Percentiles rank a stretch among this genome's conserved stretches.
Conservation (phyloP, 768 basidiomycete species). For the Tephrocybe sp. region DNA sequence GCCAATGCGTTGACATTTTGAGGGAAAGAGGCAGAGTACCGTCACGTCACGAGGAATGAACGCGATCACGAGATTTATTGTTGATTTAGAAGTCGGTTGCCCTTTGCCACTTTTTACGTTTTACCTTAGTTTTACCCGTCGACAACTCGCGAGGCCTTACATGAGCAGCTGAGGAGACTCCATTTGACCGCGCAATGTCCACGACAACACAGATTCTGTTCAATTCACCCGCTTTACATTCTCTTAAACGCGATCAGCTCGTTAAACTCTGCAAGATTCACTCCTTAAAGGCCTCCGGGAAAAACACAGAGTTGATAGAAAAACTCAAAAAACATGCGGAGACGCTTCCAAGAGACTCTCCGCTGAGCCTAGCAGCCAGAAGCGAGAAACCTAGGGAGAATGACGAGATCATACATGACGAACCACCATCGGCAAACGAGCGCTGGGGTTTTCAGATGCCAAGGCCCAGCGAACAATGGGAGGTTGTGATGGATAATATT, state of each 20-base stretch:
- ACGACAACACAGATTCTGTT: slow-evolving; percentile 79
- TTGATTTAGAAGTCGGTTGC: not conserved
- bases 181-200: slow-evolving; percentile 43
- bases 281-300: slow-evolving; percentile 75
- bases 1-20: too few relatives aligned
- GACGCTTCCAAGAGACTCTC: slow-evolving; percentile 57
- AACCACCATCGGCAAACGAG: slow-evolving; percentile 11
- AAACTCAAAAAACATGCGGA: slow-evolving; percentile 68
- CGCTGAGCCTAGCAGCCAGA: slow-evolving; percentile 53
- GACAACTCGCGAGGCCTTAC: slow-evolving; percentile 2
- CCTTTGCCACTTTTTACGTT: not conserved
- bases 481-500: slow-evolving; percentile 83
- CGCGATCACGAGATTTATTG: not conserved
- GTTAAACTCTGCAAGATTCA: slow-evolving; percentile 85
- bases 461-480: slow-evolving; percentile 81
- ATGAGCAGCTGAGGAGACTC: slow-evolving; percentile 5
- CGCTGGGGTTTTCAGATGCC: slow-evolving; percentile 30
- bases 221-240: slow-evolving; percentile 82
- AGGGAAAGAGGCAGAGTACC: too few relatives aligned
- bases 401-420: slow-evolving; percentile 22
- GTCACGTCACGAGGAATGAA: too few relatives aligned
- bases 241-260: slow-evolving; percentile 83
- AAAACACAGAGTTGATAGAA: slow-evolving; percentile 73
- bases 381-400: slow-evolving; percentile 38
- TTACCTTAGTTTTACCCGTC: not conserved